A percentile compares a stretch with the other conserved stretches of the same genome.
Conservation (phyloP, 2,329 filamentous ascomycete genomes). For the Sporothrix inflata region DNA sequence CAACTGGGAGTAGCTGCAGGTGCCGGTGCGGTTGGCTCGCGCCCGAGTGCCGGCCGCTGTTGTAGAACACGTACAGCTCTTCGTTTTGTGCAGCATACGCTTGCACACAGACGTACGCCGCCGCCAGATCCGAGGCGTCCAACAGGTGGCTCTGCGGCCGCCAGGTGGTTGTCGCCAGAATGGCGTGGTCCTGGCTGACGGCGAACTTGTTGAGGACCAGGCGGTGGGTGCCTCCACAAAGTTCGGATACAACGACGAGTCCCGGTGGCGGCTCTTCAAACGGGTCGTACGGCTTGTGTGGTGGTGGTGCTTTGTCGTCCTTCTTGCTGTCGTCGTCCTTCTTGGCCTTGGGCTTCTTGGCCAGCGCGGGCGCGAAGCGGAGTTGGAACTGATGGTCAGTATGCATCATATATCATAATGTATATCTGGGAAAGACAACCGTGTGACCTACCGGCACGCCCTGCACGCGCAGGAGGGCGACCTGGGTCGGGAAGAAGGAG, state of each 20-base stretch:
- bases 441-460: constrained; percentile 48
- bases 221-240: constrained; percentile 50
- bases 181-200: constrained; percentile 71
- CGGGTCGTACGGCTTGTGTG: constrained; percentile 55
- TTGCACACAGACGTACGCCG: constrained; percentile 63
- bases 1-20: constrained; percentile 70
- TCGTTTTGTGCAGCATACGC: constrained; percentile 49
- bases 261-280: constrained; percentile 64
- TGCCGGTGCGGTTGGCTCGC: constrained; percentile 74
- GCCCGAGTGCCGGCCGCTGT: constrained; percentile 68
- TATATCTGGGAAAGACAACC: too few relatives aligned
- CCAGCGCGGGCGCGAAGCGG: constrained; percentile 69
- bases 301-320: neutral
- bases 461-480: constrained; percentile 50
- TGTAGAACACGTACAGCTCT: constrained; percentile 69
- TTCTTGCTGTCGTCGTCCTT: constrained; percentile 46
- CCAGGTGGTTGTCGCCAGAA: constrained; percentile 67
- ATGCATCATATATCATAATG: too few relatives aligned
- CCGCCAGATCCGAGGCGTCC: constrained; percentile 62
- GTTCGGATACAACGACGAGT: constrained; percentile 58
- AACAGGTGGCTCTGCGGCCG: constrained; percentile 67
- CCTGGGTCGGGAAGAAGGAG: constrained; percentile 59
- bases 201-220: constrained; percentile 78
- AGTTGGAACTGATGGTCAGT: constrained; percentile 64
- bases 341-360: constrained; percentile 67